phyloP scores from a whole-genome alignment of 495 filamentous ascomycete genomes.

The Penicillium ucsense region DNA sequence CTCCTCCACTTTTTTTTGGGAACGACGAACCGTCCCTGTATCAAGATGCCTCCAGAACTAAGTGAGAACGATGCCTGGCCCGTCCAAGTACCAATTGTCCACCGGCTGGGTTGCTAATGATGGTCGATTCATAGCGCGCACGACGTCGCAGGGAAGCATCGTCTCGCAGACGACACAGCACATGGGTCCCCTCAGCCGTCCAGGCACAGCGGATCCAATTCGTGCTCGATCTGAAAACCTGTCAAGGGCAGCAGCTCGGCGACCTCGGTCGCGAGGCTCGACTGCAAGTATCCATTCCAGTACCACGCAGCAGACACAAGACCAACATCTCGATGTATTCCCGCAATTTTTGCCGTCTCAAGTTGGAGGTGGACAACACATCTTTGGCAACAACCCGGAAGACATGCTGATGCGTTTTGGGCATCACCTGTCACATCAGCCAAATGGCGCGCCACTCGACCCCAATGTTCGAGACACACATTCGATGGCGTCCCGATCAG shows the following conservation, averaged over 20 bases:
- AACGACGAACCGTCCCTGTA: conserved; percentile 4
- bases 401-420: conserved; percentile 54
- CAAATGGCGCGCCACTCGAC: conserved; percentile 42
- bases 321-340: conserved; percentile 46
- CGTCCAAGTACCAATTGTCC: background rate
- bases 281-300: conserved; percentile 72
- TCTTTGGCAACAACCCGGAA: conserved; percentile 46
- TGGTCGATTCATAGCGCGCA: conserved; percentile 11
- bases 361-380: conserved; percentile 39
- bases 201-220: conserved; percentile 36
- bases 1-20: conserved; percentile 17
- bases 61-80: conserved; percentile 8
- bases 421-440: conserved; percentile 45
- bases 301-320: conserved; percentile 55
- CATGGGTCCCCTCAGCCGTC: conserved; percentile 30
- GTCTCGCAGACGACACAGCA: conserved; percentile 33
- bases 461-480: conserved; percentile 41
- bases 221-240: conserved; percentile 51
- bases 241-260: conserved; percentile 48
- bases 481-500: conserved; percentile 32
- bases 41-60: conserved; percentile 19
- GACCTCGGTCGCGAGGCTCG: conserved; percentile 70
- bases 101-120: background rate
- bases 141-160: conserved; percentile 19
- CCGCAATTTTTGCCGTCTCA: conserved; percentile 45